Evolutionary conservation across 306 rosid genomes (phyloP).

Genomic region (Cicer arietinum): DNA sequence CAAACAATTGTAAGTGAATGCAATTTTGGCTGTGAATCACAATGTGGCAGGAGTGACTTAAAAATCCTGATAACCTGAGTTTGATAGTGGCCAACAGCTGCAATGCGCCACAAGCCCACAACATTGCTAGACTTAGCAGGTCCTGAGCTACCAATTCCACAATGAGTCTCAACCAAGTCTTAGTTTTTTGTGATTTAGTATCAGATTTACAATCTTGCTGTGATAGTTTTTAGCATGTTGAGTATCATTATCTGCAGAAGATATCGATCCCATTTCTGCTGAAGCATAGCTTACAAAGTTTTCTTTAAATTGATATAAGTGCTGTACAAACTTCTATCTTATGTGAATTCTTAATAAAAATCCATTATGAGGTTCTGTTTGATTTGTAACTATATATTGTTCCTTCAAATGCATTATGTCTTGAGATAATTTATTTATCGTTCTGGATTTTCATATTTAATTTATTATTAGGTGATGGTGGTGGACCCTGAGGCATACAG

Average conservation of each 20-base stretch:
- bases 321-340: background rate
- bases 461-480: slow-evolving; percentile 58
- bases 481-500: slow-evolving; percentile 88
- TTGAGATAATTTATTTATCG: background rate
- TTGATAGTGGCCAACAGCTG: background rate
- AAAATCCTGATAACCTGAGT: background rate
- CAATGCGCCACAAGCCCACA: background rate
- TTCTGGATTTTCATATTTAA: slow-evolving; percentile 2
- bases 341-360: slow-evolving; percentile 23
- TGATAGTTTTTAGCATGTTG: slow-evolving; percentile 21
- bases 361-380: background rate
- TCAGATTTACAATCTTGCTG: background rate
- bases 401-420: slow-evolving; percentile 6
- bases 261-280: slow-evolving; percentile 20
- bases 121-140: slow-evolving; percentile 2
- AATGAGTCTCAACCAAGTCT: background rate
- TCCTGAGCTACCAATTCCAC: background rate
- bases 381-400: slow-evolving; percentile 1
- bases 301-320: slow-evolving; percentile 23
- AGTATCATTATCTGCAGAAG: slow-evolving; percentile 15
- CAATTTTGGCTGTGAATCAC: background rate
- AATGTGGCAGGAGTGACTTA: background rate
- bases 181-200: background rate
- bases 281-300: background rate
- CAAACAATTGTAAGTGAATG: background rate